Percentiles rank a stretch among this genome's conserved stretches.
Conservation (phyloP, 169 alveolate species). For the Cryptosporidium ryanae region DNA sequence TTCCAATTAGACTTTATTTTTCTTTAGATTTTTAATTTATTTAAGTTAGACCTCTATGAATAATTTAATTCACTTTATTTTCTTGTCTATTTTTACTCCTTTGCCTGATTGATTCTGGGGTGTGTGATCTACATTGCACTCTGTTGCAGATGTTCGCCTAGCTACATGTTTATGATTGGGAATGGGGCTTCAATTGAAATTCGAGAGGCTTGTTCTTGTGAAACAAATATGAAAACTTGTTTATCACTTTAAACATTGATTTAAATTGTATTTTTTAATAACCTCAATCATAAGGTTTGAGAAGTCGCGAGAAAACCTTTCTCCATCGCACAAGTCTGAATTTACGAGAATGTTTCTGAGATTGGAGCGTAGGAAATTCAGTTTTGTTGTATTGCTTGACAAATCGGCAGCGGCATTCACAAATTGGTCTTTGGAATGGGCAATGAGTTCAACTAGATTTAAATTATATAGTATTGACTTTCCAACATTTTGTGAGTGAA, state of each 20-base stretch:
- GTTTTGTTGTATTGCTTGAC: slow-evolving; percentile 30
- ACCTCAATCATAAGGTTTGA: not conserved
- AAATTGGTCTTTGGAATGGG: slow-evolving; percentile 39
- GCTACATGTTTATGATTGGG: too few species aligned
- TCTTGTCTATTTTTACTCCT: too few species aligned
- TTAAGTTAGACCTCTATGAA: not conserved
- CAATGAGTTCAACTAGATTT: slow-evolving; percentile 73
- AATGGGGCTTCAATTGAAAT: too few species aligned
- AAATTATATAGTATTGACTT: slow-evolving; percentile 69
- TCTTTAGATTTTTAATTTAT: slow-evolving; percentile 4
- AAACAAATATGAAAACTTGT: too few species aligned
- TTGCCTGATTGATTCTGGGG: too few species aligned
- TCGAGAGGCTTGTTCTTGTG: too few species aligned
- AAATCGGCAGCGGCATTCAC: slow-evolving; percentile 58
- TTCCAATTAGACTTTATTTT: not conserved
- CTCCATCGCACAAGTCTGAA: slow-evolving; percentile 51
- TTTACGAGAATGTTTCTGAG: slow-evolving; percentile 18
- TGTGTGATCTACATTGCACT: too few species aligned
- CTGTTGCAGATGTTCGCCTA: too few species aligned
- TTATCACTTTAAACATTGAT: not conserved
- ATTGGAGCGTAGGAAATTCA: slow-evolving; percentile 19
- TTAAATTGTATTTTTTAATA: slow-evolving; percentile 13
- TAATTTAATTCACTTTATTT: too few species aligned
- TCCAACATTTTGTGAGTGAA: slow-evolving; percentile 79
- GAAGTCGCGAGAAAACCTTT: slow-evolving; percentile 20